phyloP scores from a whole-genome alignment of 1,139 yeast genomes.

The Debaryomycetaceae sp. region DNA sequence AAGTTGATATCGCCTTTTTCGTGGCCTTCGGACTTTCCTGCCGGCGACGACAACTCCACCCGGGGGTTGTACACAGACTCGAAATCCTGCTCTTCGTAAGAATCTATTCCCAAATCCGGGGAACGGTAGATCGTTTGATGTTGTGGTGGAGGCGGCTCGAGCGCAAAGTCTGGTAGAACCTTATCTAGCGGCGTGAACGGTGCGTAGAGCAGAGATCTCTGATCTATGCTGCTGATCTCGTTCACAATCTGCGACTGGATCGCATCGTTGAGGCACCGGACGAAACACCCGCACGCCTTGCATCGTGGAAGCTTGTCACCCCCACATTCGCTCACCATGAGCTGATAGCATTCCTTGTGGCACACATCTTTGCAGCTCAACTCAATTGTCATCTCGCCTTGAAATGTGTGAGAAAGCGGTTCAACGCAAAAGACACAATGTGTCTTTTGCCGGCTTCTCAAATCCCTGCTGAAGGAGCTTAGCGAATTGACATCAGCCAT shows the following conservation, averaged over 20 bases:
- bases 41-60: background rate
- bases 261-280: slow-evolving; percentile 3
- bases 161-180: background rate
- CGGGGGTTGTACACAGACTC: background rate
- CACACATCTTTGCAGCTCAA: slow-evolving; percentile 27
- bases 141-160: background rate
- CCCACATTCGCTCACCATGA: slow-evolving; percentile 8
- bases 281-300: slow-evolving; percentile 3
- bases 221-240: background rate
- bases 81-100: background rate
- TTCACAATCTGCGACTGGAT: background rate
- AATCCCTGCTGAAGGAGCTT: background rate
- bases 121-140: background rate
- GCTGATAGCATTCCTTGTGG: slow-evolving; percentile 26
- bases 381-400: slow-evolving; percentile 23
- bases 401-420: slow-evolving; percentile 10
- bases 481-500: background rate
- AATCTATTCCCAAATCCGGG: background rate
- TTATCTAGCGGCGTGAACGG: background rate
- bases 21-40: background rate
- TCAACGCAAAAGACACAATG: slow-evolving; percentile 31
- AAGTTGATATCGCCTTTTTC: slow-evolving; percentile 14
- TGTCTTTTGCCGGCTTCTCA: background rate
- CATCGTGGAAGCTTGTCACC: slow-evolving; percentile 1
- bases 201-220: background rate